phyloP scores from a whole-genome alignment of 768 basidiomycete genomes.

The Tricholoma sp. region DNA sequence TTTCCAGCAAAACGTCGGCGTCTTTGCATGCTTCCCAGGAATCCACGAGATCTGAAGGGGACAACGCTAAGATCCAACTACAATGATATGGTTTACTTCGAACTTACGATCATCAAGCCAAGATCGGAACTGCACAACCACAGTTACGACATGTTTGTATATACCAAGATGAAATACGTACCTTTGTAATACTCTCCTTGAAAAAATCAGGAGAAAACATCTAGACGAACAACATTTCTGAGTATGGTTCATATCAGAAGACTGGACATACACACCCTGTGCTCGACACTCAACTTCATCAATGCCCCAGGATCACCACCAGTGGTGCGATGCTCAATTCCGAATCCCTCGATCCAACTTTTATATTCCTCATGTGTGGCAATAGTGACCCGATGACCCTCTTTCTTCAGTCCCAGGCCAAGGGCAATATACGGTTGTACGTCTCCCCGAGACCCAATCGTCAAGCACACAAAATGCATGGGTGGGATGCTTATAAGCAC shows the following conservation, averaged over 20 bases:
- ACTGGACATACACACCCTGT: conserved; percentile 21
- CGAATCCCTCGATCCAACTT: conserved; percentile 56
- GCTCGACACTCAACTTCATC: conserved; percentile 56
- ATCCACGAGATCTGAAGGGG: conserved; percentile 45
- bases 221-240: conserved; percentile 12
- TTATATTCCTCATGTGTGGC: conserved; percentile 54
- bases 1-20: conserved; percentile 63
- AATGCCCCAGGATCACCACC: conserved; percentile 66
- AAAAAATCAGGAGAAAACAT: conserved; percentile 75
- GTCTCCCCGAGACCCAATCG: conserved; percentile 63
- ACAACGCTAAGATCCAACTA: background rate
- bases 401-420: conserved; percentile 39
- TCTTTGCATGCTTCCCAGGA: conserved; percentile 60
- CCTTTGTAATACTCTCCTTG: conserved; percentile 53
- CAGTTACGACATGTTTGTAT: background rate
- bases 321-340: conserved; percentile 52
- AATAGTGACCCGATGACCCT: conserved; percentile 50
- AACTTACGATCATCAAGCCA: conserved; percentile 62
- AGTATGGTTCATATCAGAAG: background rate
- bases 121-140: conserved; percentile 40
- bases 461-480: conserved; percentile 57
- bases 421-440: conserved; percentile 62
- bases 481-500: conserved; percentile 25
- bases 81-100: background rate
- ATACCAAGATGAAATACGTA: conserved; percentile 20